Percentiles rank a stretch among this genome's conserved stretches.
phyloP scores from a whole-genome alignment of 805 yeast species.

The Starmera quercuum region DNA sequence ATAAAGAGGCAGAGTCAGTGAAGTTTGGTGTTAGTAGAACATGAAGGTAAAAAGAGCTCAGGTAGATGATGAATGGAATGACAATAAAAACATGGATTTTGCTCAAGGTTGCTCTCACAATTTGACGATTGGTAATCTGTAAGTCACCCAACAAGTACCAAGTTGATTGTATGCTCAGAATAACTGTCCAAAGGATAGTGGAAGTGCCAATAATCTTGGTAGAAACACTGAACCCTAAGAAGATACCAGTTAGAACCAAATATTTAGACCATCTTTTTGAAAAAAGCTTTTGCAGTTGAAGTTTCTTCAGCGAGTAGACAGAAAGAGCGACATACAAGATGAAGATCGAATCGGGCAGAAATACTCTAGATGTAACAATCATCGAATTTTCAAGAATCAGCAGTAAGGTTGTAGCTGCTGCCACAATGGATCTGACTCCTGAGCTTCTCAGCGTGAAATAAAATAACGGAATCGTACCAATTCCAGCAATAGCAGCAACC shows the following conservation, averaged over 20 bases:
- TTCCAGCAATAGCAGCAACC: conserved; percentile 49
- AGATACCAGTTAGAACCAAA: conserved; percentile 38
- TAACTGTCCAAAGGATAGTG: conserved; percentile 58
- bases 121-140: conserved; percentile 27
- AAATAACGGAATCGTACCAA: conserved; percentile 41
- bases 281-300: conserved; percentile 39
- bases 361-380: conserved; percentile 50
- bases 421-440: conserved; percentile 43
- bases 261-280: conserved; percentile 44
- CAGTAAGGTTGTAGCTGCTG: conserved; percentile 43
- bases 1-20: conserved; percentile 51
- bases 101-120: conserved; percentile 31
- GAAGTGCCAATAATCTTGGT: conserved; percentile 67
- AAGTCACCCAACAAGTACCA: conserved; percentile 74
- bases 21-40: conserved; percentile 34
- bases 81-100: conserved; percentile 36
- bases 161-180: conserved; percentile 33
- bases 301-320: conserved; percentile 42
- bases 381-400: conserved; percentile 59
- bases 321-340: conserved; percentile 40
- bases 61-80: conserved; percentile 54
- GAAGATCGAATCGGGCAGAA: conserved; percentile 37
- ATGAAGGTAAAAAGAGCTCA: conserved; percentile 50
- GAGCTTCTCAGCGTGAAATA: conserved; percentile 48
- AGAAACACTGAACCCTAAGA: conserved; percentile 48